These are phyloP conservation scores for Eurotiales sp. DNA, from an alignment of 2,329 filamentous ascomycete species.

Conservation along the genomic window DNA sequence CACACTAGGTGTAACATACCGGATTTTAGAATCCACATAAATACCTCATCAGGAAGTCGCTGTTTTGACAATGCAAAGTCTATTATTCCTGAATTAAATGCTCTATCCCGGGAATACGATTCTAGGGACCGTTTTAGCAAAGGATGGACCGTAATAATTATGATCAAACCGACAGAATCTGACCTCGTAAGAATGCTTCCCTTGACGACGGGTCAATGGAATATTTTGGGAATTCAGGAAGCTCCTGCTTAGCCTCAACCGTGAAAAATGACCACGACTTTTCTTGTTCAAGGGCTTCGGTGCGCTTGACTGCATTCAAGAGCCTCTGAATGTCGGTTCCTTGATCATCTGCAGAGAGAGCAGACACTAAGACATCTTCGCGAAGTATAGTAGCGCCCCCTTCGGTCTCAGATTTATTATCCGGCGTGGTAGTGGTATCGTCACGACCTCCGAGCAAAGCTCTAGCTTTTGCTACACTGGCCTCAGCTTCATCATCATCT, in stretches of 20 bases:
- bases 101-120: constrained; percentile 53
- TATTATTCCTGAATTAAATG: constrained; percentile 61
- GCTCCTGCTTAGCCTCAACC: constrained; percentile 20
- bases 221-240: constrained; percentile 32
- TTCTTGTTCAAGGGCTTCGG: constrained; percentile 54
- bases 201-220: constrained; percentile 29
- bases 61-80: constrained; percentile 49
- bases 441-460: constrained; percentile 26
- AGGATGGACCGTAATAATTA: neutral
- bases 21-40: constrained; percentile 57
- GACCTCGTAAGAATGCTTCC: constrained; percentile 32
- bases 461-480: constrained; percentile 42
- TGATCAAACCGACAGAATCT: constrained; percentile 11
- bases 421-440: constrained; percentile 1
- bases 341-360: constrained; percentile 42
- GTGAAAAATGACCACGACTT: constrained; percentile 58
- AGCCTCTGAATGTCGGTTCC: constrained; percentile 46
- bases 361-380: constrained; percentile 40
- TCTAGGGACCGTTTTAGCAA: constrained; percentile 16
- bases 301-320: constrained; percentile 56
- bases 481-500: constrained; percentile 58
- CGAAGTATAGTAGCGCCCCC: constrained; percentile 23
- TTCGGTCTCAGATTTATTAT: neutral
- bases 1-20: constrained; percentile 22
- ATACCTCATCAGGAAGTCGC: constrained; percentile 59